Conservation (phyloP, 805 yeast genomes). For the Scheffersomyces amazonensis region DNA sequence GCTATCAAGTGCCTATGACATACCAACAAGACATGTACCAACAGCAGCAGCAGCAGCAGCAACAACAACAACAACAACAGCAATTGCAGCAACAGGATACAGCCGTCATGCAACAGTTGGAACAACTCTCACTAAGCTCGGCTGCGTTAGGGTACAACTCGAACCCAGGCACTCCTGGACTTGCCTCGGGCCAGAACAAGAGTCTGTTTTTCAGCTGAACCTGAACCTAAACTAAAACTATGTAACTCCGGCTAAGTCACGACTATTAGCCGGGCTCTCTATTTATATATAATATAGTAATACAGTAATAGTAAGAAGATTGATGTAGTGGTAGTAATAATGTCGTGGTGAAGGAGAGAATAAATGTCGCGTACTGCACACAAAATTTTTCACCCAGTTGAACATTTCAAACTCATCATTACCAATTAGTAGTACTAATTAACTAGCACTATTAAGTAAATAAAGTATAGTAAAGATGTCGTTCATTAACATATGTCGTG, state of each 20-base stretch:
- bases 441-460: no score
- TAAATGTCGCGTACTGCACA: no score
- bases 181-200: conserved; percentile 15
- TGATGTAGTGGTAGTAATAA: no score
- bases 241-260: no score
- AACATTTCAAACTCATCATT: no score
- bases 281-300: no score
- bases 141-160: conserved; percentile 47
- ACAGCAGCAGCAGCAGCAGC: conserved; percentile 9
- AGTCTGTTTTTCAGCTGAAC: not conserved
- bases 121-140: conserved; percentile 43
- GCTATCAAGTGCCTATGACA: not conserved
- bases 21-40: conserved; percentile 1
- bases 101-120: conserved; percentile 44
- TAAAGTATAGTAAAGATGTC: conserved; percentile 52
- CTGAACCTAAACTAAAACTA: no score
- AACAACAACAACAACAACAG: conserved; percentile 11
- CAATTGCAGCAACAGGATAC: conserved; percentile 23
- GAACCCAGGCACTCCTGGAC: conserved; percentile 39
- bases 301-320: no score
- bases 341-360: no score
- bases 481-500: conserved; percentile 90
- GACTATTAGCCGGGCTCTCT: no score
- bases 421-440: no score
- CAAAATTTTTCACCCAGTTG: no score